Evolutionary conservation across 495 filamentous ascomycete genomes (phyloP).

Genomic region (Hyaloscypha bicolor): DNA sequence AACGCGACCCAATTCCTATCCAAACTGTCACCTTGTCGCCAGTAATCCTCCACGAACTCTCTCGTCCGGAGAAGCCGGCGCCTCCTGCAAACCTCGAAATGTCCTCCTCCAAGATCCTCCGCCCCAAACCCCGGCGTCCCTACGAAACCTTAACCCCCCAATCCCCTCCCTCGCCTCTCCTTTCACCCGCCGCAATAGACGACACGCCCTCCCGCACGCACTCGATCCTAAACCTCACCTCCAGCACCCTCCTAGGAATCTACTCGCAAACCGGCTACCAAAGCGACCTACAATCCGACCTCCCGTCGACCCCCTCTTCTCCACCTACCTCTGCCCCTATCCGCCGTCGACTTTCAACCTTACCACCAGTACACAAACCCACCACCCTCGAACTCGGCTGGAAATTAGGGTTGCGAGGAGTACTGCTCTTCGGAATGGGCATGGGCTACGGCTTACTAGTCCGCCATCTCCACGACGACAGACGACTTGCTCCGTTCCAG

Average conservation of each 20-base stretch:
- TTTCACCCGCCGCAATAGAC: constrained; percentile 46
- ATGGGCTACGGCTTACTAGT: constrained; percentile 84
- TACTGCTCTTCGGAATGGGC: constrained; percentile 79
- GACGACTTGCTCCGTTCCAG: constrained; percentile 64
- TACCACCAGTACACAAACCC: constrained; percentile 30
- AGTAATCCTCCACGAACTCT: neutral
- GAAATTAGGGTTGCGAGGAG: constrained; percentile 44
- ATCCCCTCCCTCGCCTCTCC: constrained; percentile 53
- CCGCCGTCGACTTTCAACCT: constrained; percentile 24
- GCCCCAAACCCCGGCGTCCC: constrained; percentile 74
- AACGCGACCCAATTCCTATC: neutral
- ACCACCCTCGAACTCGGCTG: constrained; percentile 28
- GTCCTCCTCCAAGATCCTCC: constrained; percentile 51
- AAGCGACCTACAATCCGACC: constrained; percentile 45
- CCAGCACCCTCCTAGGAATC: constrained; percentile 88
- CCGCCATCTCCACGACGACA: constrained; percentile 75
- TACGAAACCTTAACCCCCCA: constrained; percentile 64
- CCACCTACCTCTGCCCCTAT: constrained; percentile 38
- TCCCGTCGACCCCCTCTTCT: constrained; percentile 55
- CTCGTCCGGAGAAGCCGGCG: neutral
- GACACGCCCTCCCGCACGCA: constrained; percentile 56
- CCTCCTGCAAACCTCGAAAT: constrained; percentile 2
- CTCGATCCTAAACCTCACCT: constrained; percentile 84
- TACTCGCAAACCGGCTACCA: constrained; percentile 70
- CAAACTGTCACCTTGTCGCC: neutral